Evolutionary conservation across 2,329 filamentous ascomycete species (phyloP).

Genomic region (Fusarium haematococcum): DNA sequence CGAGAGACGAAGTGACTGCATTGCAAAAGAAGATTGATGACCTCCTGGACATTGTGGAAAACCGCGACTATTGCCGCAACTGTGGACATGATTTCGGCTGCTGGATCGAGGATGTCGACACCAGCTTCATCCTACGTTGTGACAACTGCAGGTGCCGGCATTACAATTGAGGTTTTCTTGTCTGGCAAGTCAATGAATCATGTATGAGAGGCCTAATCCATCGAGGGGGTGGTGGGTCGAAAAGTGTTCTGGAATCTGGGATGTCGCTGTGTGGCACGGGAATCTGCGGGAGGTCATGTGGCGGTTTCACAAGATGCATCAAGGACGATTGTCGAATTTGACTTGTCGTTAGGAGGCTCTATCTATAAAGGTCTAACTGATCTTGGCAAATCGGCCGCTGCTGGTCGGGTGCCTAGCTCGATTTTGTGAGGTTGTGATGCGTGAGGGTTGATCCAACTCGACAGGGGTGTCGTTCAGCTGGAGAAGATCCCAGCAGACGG

Average conservation of each 20-base stretch:
- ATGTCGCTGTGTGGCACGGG: not conserved
- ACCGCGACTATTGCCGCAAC: not conserved
- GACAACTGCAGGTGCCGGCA: conserved; percentile 1
- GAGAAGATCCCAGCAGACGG: conserved; percentile 21
- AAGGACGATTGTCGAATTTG: not conserved
- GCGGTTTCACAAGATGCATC: not conserved
- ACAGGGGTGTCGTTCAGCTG: conserved; percentile 28
- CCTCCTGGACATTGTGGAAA: not conserved
- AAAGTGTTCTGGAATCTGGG: not conserved
- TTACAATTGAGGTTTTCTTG: not conserved
- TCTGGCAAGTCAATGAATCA: not conserved
- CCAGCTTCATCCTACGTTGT: not conserved
- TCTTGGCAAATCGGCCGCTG: not conserved
- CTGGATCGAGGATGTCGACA: not conserved
- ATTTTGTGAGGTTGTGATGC: not conserved
- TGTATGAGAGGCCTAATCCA: not conserved
- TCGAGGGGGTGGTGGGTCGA: not conserved
- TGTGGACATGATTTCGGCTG: not conserved
- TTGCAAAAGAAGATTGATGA: not conserved
- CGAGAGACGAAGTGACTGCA: too few species aligned
- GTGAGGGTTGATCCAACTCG: not conserved
- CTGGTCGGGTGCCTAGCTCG: not conserved
- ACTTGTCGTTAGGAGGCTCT: not conserved
- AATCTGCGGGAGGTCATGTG: not conserved
- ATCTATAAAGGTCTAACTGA: not conserved